Evolutionary conservation across 129 eudicot species (phyloP).

Genomic region (Helichrysum umbraculigerum): DNA sequence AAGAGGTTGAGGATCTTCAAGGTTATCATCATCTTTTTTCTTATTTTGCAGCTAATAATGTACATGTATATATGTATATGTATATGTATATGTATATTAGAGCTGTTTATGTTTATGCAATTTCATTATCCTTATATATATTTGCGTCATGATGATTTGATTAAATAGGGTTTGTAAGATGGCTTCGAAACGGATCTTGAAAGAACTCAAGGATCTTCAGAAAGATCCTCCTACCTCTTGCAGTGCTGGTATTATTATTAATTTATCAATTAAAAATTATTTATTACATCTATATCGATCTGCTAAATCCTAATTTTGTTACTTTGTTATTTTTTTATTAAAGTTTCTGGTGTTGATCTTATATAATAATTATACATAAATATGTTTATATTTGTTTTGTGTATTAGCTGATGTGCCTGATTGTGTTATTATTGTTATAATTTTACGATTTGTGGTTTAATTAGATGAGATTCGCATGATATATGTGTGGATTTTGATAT

Average conservation of each 20-base stretch:
- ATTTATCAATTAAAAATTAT: too few species aligned
- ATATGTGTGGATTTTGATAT: background rate
- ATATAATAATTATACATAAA: background rate
- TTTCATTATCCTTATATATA: background rate
- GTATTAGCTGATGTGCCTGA: background rate
- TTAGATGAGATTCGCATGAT: background rate
- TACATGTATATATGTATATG: background rate
- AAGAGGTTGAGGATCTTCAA: constrained; percentile 33
- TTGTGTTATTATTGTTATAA: background rate
- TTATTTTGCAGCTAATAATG: background rate
- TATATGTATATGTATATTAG: background rate
- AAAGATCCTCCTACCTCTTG: constrained; percentile 80
- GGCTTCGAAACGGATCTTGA: constrained; percentile 82
- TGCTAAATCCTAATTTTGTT: background rate
- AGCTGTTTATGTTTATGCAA: background rate
- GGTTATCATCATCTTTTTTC: constrained; percentile 16
- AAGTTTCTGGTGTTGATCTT: constrained; percentile 18
- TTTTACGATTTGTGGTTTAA: background rate
- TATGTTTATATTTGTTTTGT: background rate
- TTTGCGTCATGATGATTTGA: constrained; percentile 3
- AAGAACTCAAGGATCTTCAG: constrained; percentile 76
- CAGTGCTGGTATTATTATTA: constrained; percentile 52
- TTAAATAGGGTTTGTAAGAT: constrained; percentile 47
- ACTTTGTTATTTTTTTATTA: background rate
- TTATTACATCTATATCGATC: background rate